A percentile compares a stretch with the other conserved stretches of the same genome.
These are phyloP conservation scores for Daedaleopsis sinensis DNA, from an alignment of 768 basidiomycete species.

Conservation along the genomic window DNA sequence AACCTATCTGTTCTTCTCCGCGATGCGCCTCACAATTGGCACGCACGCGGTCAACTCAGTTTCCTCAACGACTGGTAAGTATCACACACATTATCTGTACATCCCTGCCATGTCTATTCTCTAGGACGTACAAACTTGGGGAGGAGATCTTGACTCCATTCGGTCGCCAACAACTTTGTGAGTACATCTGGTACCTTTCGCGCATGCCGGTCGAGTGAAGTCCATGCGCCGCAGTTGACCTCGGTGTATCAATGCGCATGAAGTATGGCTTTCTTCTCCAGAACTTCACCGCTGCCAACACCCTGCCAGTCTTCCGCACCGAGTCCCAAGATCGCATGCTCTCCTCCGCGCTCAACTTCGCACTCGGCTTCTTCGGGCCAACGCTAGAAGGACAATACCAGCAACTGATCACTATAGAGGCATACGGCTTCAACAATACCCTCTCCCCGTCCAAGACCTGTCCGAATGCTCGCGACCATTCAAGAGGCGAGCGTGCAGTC, in stretches of 20 bases:
- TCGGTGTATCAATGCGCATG: conserved; percentile 45
- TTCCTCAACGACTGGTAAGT: conserved; percentile 42
- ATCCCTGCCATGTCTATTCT: not conserved
- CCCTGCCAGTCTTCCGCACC: conserved; percentile 52
- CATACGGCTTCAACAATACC: conserved; percentile 47
- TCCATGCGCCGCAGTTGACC: conserved; percentile 24
- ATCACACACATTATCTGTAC: conserved; percentile 53
- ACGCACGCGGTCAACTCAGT: conserved; percentile 37
- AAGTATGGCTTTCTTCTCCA: conserved; percentile 52
- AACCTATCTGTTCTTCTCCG: conserved; percentile 53
- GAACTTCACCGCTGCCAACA: conserved; percentile 37
- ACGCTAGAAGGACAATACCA: conserved; percentile 41
- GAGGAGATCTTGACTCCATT: conserved; percentile 51
- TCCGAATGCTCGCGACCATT: conserved; percentile 32
- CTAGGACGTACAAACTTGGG: conserved; percentile 50
- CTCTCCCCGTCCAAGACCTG: conserved; percentile 44
- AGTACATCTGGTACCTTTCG: conserved; percentile 31
- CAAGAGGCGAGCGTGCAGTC: conserved; percentile 24
- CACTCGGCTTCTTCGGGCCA: conserved; percentile 47
- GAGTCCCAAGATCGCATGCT: conserved; percentile 43
- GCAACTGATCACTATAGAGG: conserved; percentile 50
- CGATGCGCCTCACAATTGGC: conserved; percentile 34
- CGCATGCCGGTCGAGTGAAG: not conserved
- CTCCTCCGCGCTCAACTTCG: conserved; percentile 47
- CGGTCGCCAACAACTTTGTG: conserved; percentile 44